These are phyloP conservation scores for Fusarium brachygibbosum DNA, from an alignment of 2,329 filamentous ascomycete genomes.

Conservation along the genomic window DNA sequence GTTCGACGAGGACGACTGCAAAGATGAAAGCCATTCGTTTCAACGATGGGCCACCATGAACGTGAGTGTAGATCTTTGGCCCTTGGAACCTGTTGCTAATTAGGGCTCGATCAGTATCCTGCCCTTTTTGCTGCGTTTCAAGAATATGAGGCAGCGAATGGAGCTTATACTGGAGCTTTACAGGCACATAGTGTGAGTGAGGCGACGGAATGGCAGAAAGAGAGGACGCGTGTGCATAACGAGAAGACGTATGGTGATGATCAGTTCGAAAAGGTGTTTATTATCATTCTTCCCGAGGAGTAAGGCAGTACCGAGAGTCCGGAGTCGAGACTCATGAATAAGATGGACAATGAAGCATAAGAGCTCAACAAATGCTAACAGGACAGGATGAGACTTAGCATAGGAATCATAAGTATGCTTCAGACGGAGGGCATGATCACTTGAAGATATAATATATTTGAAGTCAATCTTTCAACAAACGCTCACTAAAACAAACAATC, in stretches of 20 bases:
- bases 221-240: rapidly evolving
- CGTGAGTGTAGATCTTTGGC: neutral
- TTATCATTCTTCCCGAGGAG: neutral
- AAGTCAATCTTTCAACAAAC: neutral
- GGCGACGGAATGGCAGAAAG: neutral
- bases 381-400: neutral
- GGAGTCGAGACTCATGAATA: too few relatives aligned
- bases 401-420: neutral
- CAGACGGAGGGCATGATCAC: too few relatives aligned
- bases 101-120: neutral
- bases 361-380: too few relatives aligned
- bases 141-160: neutral
- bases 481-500: constrained; percentile 8
- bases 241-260: neutral
- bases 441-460: neutral
- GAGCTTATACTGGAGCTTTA: neutral
- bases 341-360: too few relatives aligned
- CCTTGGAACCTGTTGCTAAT: neutral
- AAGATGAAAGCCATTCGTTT: neutral
- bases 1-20: rapidly evolving
- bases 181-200: neutral
- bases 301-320: neutral
- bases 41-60: neutral
- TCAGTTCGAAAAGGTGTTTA: neutral
- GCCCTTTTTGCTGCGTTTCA: rapidly evolving